Evolutionary conservation across 768 basidiomycete genomes (phyloP).

Genomic region (Tricholoma hemisulphureum): DNA sequence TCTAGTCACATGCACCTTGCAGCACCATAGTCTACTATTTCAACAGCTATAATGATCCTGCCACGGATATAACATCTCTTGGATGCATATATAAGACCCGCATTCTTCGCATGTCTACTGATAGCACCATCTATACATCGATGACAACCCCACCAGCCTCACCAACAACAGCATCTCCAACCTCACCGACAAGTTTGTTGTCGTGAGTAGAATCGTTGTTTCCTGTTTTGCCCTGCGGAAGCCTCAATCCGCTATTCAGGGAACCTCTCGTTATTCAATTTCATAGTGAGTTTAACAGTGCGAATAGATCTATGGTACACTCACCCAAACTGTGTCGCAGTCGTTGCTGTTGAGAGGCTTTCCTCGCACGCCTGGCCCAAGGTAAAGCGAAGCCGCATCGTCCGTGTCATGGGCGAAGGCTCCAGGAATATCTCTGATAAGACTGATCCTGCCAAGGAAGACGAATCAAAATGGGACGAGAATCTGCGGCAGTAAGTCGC

Average conservation of each 20-base stretch:
- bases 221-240: neutral
- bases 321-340: neutral
- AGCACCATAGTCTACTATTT: neutral
- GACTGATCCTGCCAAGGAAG: neutral
- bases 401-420: neutral
- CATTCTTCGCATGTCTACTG: neutral
- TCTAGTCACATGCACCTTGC: neutral
- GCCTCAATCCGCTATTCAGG: neutral
- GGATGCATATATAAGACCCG: neutral
- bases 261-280: neutral
- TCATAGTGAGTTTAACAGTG: neutral
- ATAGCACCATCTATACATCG: neutral
- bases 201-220: neutral
- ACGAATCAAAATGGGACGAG: neutral
- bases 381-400: neutral
- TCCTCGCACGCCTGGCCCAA: conserved; percentile 1
- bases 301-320: neutral
- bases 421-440: neutral
- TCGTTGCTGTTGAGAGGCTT: neutral
- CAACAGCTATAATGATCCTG: neutral
- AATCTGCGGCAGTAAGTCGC: neutral
- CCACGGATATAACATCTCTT: neutral
- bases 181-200: neutral
- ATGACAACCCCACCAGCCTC: neutral
- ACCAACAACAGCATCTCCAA: neutral